Evolutionary conservation across 2,329 filamentous ascomycete species (phyloP).

Genomic region (Alternaria gansuensis): DNA sequence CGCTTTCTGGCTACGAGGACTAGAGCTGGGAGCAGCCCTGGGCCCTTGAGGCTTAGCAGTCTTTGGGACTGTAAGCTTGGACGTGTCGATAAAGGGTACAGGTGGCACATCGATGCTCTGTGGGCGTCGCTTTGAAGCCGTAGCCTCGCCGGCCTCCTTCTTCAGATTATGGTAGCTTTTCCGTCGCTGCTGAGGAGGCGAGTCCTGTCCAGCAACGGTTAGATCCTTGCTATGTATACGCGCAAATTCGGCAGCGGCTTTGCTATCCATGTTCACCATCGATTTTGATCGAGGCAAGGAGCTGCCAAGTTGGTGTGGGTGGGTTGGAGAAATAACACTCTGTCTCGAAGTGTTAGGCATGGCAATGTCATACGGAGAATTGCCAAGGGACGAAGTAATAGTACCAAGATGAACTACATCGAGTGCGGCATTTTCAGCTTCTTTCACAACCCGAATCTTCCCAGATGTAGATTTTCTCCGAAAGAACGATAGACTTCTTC

Average conservation of each 20-base stretch:
- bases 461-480: conserved; percentile 38
- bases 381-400: conserved; percentile 54
- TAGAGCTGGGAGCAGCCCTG: conserved; percentile 15
- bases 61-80: conserved; percentile 20
- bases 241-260: conserved; percentile 49
- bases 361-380: conserved; percentile 57
- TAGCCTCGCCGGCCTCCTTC: conserved; percentile 37
- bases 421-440: conserved; percentile 29
- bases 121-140: conserved; percentile 25
- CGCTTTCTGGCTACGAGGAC: conserved; percentile 30
- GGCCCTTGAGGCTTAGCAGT: conserved; percentile 20
- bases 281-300: conserved; percentile 42
- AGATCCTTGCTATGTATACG: conserved; percentile 50
- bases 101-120: conserved; percentile 37
- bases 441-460: conserved; percentile 31
- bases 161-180: conserved; percentile 43
- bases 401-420: conserved; percentile 53
- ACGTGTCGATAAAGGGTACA: conserved; percentile 37
- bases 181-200: conserved; percentile 33
- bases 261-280: conserved; percentile 48
- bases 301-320: conserved; percentile 50
- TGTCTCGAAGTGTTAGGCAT: conserved; percentile 34
- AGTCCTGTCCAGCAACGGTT: conserved; percentile 28
- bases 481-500: conserved; percentile 46
- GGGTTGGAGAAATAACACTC: conserved; percentile 37